A percentile compares a stretch with the other conserved stretches of the same genome.
Evolutionary conservation across 352 stramenopile genomes (phyloP).

Genomic region (Phytophthora ramorum): DNA sequence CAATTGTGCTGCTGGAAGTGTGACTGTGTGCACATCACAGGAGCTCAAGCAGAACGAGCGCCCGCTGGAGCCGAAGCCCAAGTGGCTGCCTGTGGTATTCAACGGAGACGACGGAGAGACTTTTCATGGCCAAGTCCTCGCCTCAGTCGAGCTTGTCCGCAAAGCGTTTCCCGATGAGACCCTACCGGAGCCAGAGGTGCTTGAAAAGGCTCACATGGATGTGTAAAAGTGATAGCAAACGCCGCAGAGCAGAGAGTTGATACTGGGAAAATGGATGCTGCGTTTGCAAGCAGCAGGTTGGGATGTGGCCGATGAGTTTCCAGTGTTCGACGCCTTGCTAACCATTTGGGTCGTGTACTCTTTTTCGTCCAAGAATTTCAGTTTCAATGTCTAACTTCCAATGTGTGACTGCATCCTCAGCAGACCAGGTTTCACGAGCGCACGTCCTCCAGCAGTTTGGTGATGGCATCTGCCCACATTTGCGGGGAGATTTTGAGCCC

Average conservation of each 20-base stretch:
- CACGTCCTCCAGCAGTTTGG: no score
- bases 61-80: constrained; percentile 40
- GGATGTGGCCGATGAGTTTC: no score
- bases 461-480: no score
- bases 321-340: no score
- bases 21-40: constrained; percentile 51
- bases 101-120: constrained; percentile 51
- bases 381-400: no score
- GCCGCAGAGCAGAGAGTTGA: constrained; percentile 4
- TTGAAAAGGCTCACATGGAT: constrained; percentile 24
- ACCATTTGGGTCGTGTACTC: no score
- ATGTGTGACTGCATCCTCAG: no score
- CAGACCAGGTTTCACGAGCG: no score
- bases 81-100: constrained; percentile 63
- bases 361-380: no score
- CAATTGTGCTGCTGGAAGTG: constrained; percentile 21
- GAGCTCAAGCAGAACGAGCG: constrained; percentile 65
- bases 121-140: constrained; percentile 62
- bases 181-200: constrained; percentile 51
- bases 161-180: constrained; percentile 67
- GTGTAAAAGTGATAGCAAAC: constrained; percentile 14
- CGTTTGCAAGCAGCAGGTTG: not conserved
- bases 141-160: constrained; percentile 62
- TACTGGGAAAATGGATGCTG: not conserved
- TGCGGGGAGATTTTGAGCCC: no score